Conservation (phyloP, 2,329 filamentous ascomycete genomes). For the Epichloe glyceriae region DNA sequence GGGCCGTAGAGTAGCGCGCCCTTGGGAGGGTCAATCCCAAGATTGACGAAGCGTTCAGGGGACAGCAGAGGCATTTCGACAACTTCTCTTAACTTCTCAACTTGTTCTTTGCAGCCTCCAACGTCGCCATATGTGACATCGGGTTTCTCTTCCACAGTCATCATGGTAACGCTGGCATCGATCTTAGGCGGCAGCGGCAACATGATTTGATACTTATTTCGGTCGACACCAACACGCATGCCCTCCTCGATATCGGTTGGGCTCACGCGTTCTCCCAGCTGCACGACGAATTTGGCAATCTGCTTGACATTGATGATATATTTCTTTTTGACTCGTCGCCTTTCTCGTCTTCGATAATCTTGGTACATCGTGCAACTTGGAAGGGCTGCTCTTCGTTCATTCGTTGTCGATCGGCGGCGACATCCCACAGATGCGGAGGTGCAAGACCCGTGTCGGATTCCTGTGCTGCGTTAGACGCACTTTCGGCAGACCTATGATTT, state of each 20-base stretch:
- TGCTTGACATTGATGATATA: constrained; percentile 99
- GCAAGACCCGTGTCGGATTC: constrained; percentile 98
- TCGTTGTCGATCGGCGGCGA: constrained; percentile 92
- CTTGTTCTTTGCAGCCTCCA: constrained; percentile 97
- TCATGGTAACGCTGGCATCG: constrained; percentile 98
- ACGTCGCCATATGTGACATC: constrained; percentile 99
- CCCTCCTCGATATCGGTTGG: constrained; percentile 99
- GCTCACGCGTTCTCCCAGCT: constrained; percentile 89
- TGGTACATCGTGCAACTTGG: constrained; percentile 95
- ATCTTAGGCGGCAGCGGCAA: constrained; percentile 95
- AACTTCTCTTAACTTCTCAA: constrained; percentile 96
- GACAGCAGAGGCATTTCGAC: constrained; percentile 97
- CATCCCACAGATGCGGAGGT: constrained; percentile 97
- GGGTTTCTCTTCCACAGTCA: constrained; percentile 99
- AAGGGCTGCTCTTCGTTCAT: constrained; percentile 98
- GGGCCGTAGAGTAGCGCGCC: constrained; percentile 93
- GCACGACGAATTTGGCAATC: constrained; percentile 98
- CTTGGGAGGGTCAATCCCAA: constrained; percentile 98
- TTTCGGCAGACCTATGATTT: neutral
- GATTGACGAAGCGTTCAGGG: constrained; percentile 91
- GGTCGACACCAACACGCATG: constrained; percentile 95
- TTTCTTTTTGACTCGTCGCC: constrained; percentile 93
- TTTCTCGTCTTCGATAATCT: constrained; percentile 96
- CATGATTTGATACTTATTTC: constrained; percentile 99
- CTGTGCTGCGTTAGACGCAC: constrained; percentile 29